Base-by-base conservation (phyloP, 805 yeast species). In the Wickerhamia fluorescens region DNA sequence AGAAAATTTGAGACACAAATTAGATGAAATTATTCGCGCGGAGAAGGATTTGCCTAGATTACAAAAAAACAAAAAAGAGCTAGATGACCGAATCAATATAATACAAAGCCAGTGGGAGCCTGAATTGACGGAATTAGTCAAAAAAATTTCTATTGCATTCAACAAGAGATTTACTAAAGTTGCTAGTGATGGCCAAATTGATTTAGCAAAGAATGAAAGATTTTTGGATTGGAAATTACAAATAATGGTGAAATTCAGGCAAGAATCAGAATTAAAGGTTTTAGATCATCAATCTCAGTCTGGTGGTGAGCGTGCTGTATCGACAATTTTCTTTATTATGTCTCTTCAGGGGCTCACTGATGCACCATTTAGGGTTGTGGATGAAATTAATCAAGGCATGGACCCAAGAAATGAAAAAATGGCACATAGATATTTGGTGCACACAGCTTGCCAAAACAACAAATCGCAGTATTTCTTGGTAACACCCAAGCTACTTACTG, bases 301-400 rank as follows among this genome's bases (percentile, higher is more conserved):
- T 1, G 99, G 99, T 33, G 99, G 99, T 28, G 99, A 92, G 54
- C 73, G 95, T 46, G 94, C 97, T 1, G 95, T 92, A 0, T 79
- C 96, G 0, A 92, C 97, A 0, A 89, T 89, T 2, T 72, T 88
- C 29, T 92, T 82, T 50, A 71, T 92, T 48, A 83, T 92, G 66
- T 78, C 97, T 1, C 62, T 92, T 38, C 99, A 92, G 58, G 89
- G 87, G 7, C 66, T 82, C 33, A 78, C 96, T 0, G 70, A 71
- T 16, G 85, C 96, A 0, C 97, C 98, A 7, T 86, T 92, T 47
- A 66, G 97, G 48, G 88, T 89, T 3, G 96, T 92, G 6, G 99
- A 92, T 57, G 99, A 92, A 62, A 94, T 92, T 38, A 92, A 92
- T 51, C 99, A 92, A 59, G 99, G 98, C 41, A 88, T 92, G 97